Conservation (phyloP, 495 filamentous ascomycete genomes). For the Pyrenula massariospora region DNA sequence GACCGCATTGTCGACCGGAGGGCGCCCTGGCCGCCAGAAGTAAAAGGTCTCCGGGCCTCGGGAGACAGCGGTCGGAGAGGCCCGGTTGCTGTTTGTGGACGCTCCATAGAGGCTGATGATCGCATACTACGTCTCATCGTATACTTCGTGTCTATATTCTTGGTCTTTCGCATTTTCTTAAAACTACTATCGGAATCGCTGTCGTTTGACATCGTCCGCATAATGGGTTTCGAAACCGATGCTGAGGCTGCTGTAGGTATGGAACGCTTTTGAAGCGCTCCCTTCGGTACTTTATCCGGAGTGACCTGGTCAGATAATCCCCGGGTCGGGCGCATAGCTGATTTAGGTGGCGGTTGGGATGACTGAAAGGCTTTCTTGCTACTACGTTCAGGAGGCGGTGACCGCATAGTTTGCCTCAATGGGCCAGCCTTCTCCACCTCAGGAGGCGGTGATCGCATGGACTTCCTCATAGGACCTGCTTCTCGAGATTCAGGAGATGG, state of each 20-base stretch:
- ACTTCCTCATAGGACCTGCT: constrained; percentile 24
- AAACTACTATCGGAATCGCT: constrained; percentile 56
- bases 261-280: constrained; percentile 20
- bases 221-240: constrained; percentile 7
- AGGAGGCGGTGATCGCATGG: constrained; percentile 18
- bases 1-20: constrained; percentile 41
- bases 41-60: constrained; percentile 17
- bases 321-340: background rate
- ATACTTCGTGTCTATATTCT: constrained; percentile 23
- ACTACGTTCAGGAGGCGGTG: background rate
- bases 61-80: constrained; percentile 19
- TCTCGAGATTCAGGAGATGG: constrained; percentile 23
- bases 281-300: constrained; percentile 10
- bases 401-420: constrained; percentile 4
- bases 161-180: constrained; percentile 30
- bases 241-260: constrained; percentile 3
- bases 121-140: constrained; percentile 48
- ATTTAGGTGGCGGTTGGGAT: constrained; percentile 1
- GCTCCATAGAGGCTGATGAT: constrained; percentile 13
- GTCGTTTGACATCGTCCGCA: constrained; percentile 32
- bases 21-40: constrained; percentile 19
- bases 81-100: constrained; percentile 12
- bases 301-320: background rate
- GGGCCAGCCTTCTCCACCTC: constrained; percentile 8
- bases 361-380: background rate